phyloP scores from a whole-genome alignment of 1,139 yeast species.

The Magnusiomyces magnusii region DNA sequence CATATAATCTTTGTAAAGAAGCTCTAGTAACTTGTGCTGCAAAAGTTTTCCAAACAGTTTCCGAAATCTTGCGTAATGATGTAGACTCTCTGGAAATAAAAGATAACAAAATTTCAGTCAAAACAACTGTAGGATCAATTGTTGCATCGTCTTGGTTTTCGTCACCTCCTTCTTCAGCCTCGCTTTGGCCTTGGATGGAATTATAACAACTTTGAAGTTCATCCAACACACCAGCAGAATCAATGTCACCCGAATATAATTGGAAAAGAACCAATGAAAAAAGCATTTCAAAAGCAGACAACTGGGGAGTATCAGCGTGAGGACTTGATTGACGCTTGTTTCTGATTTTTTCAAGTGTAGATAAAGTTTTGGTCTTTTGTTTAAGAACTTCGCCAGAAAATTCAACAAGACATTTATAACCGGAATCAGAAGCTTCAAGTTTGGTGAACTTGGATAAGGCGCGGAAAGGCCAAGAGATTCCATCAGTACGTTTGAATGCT shows the following conservation, averaged over 20 bases:
- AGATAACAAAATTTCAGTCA: conserved; percentile 74
- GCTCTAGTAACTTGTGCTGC: conserved; percentile 41
- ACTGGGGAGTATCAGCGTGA: conserved; percentile 37
- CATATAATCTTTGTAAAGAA: conserved; percentile 53
- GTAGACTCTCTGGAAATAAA: conserved; percentile 67
- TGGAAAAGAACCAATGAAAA: conserved; percentile 75
- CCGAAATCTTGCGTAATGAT: conserved; percentile 62
- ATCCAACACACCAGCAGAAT: conserved; percentile 64
- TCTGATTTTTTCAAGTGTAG: conserved; percentile 43
- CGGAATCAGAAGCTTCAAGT: conserved; percentile 20
- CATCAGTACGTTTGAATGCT: conserved; percentile 38
- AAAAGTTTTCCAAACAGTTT: conserved; percentile 67
- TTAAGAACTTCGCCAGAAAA: conserved; percentile 34
- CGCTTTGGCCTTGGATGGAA: conserved; percentile 23
- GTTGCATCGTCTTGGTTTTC: conserved; percentile 29
- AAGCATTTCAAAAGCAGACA: conserved; percentile 59
- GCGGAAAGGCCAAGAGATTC: conserved; percentile 52
- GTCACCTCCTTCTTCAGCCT: conserved; percentile 24
- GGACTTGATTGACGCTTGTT: conserved; percentile 35
- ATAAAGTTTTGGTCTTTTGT: conserved; percentile 46
- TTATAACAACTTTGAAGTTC: conserved; percentile 48
- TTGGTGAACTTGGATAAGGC: conserved; percentile 19
- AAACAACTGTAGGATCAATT: conserved; percentile 46
- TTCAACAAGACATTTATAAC: conserved; percentile 22
- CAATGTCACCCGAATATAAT: conserved; percentile 64